Percentiles rank a stretch among this genome's conserved stretches.
These are phyloP conservation scores for Penicillium tannophilum DNA, from an alignment of 495 filamentous ascomycete genomes.

Conservation along the genomic window DNA sequence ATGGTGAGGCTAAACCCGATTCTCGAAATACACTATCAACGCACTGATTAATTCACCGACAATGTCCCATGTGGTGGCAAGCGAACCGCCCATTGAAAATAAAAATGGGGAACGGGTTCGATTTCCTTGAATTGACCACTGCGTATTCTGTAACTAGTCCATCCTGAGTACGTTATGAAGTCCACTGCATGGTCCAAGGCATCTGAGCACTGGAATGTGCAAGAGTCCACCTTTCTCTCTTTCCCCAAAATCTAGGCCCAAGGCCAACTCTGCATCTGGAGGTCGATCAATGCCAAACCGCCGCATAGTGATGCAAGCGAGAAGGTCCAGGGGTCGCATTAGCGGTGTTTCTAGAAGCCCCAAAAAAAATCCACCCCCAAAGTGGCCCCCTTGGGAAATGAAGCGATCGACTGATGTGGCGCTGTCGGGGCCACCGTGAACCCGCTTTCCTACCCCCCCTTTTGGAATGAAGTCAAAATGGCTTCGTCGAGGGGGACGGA, in stretches of 20 bases:
- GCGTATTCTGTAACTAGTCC: not conserved
- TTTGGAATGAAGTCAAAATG: slow-evolving; percentile 5
- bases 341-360: slow-evolving; percentile 16
- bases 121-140: not conserved
- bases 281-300: slow-evolving; percentile 15
- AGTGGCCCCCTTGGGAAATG: not conserved
- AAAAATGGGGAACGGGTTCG: not conserved
- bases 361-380: not conserved
- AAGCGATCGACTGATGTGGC: slow-evolving; percentile 8
- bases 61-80: not conserved
- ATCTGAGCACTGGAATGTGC: slow-evolving; percentile 4
- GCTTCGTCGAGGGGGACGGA: not conserved
- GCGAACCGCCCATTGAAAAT: not conserved
- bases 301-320: slow-evolving; percentile 6
- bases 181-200: not conserved
- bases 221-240: not conserved
- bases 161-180: not conserved
- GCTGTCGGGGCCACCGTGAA: slow-evolving; percentile 2
- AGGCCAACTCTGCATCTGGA: not conserved
- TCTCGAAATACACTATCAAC: not conserved
- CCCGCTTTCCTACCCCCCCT: slow-evolving; percentile 5
- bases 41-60: not conserved
- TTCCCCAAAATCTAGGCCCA: not conserved
- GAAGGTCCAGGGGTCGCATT: slow-evolving; percentile 7
- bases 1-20: not conserved